phyloP scores from a whole-genome alignment of 257 asterid genomes.

The Nicotiana benthamiana region DNA sequence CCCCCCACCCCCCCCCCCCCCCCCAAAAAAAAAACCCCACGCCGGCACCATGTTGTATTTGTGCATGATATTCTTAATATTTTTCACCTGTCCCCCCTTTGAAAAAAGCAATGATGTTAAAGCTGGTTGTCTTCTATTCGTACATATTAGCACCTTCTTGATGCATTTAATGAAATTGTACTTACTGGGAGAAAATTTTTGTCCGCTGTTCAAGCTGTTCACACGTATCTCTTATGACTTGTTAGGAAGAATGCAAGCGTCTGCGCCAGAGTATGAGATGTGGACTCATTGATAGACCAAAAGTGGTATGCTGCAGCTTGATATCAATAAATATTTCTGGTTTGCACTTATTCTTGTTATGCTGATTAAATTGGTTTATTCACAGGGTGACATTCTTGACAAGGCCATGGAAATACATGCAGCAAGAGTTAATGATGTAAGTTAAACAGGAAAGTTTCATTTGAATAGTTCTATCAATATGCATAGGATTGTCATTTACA shows the following conservation, averaged over 20 bases:
- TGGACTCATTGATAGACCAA: constrained; percentile 79
- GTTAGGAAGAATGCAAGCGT: constrained; percentile 98
- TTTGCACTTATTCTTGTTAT: constrained; percentile 4
- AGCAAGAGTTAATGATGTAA: constrained; percentile 88
- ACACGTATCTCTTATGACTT: constrained; percentile 7
- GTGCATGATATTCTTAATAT: neutral
- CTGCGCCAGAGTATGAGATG: constrained; percentile 97
- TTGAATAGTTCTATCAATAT: neutral
- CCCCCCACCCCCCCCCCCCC: no score
- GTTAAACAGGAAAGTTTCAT: constrained; percentile 18
- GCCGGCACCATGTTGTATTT: neutral
- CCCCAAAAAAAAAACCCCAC: no score
- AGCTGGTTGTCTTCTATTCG: constrained; percentile 1
- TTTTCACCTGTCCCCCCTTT: neutral
- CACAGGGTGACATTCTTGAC: constrained; percentile 97
- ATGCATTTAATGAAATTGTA: neutral
- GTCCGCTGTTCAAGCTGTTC: constrained; percentile 1
- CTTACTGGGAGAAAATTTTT: neutral
- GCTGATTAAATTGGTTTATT: constrained; percentile 14
- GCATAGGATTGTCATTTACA: neutral
- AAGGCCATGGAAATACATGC: constrained; percentile 86
- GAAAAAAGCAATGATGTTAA: neutral
- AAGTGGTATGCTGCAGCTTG: constrained; percentile 54
- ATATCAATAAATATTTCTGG: neutral
- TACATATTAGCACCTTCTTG: neutral